These are phyloP conservation scores for Collybia sp. DNA, from an alignment of 768 basidiomycete species.

Conservation along the genomic window DNA sequence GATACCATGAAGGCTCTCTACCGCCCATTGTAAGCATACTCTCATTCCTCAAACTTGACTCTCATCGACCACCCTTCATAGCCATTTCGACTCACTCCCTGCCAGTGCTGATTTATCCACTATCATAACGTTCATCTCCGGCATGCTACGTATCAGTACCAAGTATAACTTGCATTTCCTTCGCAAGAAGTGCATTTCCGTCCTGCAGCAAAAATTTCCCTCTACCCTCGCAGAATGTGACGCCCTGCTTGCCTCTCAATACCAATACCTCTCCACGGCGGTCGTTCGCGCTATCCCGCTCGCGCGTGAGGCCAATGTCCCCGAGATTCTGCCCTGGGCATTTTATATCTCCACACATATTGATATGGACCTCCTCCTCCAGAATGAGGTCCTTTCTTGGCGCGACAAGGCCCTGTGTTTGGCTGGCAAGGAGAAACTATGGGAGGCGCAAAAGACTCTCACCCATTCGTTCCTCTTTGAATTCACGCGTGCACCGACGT, in stretches of 20 bases:
- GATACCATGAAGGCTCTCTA: conserved; percentile 10
- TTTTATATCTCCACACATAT: conserved; percentile 42
- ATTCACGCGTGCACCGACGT: conserved; percentile 24
- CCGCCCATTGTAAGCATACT: conserved; percentile 7
- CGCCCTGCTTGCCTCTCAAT: conserved; percentile 28
- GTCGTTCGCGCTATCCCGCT: conserved; percentile 37
- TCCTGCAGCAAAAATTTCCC: conserved; percentile 37
- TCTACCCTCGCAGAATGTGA: conserved; percentile 34
- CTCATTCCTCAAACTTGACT: not conserved
- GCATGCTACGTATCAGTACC: conserved; percentile 36
- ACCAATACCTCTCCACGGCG: conserved; percentile 28
- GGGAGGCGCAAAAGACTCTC: conserved; percentile 31
- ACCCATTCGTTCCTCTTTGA: conserved; percentile 33
- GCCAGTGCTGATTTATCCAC: conserved; percentile 25
- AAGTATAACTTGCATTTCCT: conserved; percentile 35
- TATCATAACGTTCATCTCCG: conserved; percentile 35
- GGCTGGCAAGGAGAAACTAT: conserved; percentile 32
- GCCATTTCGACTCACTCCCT: conserved; percentile 33
- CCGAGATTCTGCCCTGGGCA: conserved; percentile 39
- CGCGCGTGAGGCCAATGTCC: conserved; percentile 33
- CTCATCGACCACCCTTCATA: conserved; percentile 9
- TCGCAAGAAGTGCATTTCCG: conserved; percentile 31
- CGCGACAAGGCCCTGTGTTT: conserved; percentile 35
- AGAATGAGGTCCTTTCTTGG: conserved; percentile 32
- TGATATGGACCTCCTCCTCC: conserved; percentile 25